A percentile compares a stretch with the other conserved stretches of the same genome.
Evolutionary conservation across 768 basidiomycete species (phyloP).

Genomic region (Lactifluus pinguis): DNA sequence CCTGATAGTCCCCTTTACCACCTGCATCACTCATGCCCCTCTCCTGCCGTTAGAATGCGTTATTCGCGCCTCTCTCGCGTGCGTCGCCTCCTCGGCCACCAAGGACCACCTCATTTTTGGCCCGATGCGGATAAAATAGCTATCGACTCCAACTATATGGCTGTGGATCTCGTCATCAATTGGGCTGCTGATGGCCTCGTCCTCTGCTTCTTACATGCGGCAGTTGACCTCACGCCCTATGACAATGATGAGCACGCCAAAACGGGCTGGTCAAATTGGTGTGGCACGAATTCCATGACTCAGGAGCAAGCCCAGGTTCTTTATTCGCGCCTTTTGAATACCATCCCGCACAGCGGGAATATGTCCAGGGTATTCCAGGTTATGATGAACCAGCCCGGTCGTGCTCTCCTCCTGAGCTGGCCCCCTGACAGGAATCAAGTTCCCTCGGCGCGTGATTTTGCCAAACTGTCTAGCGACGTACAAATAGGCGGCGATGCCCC

Average conservation of each 20-base stretch:
- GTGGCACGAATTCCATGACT: slow-evolving; percentile 62
- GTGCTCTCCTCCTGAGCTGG: slow-evolving; percentile 62
- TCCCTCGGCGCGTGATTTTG: slow-evolving; percentile 32
- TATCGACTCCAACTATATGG: slow-evolving; percentile 69
- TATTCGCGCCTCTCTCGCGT: slow-evolving; percentile 70
- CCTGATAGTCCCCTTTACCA: slow-evolving; percentile 13
- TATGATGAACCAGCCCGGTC: slow-evolving; percentile 49
- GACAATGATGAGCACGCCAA: slow-evolving; percentile 73
- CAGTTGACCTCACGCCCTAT: slow-evolving; percentile 55
- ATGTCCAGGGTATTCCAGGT: slow-evolving; percentile 73
- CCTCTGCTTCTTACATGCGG: slow-evolving; percentile 82
- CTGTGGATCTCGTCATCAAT: slow-evolving; percentile 83
- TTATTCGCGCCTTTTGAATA: slow-evolving; percentile 47
- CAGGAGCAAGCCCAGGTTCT: slow-evolving; percentile 49
- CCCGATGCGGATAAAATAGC: slow-evolving; percentile 59
- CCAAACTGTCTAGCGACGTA: slow-evolving; percentile 58
- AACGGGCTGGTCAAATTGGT: slow-evolving; percentile 83
- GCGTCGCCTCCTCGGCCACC: slow-evolving; percentile 62
- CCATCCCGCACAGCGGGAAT: slow-evolving; percentile 40
- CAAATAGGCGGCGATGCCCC: slow-evolving; percentile 45
- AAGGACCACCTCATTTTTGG: slow-evolving; percentile 47
- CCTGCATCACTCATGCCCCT: slow-evolving; percentile 14
- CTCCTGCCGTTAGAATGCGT: slow-evolving; percentile 47
- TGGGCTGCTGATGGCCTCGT: slow-evolving; percentile 83
- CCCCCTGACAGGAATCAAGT: slow-evolving; percentile 50